These are phyloP conservation scores for Inosperma sp. DNA, from an alignment of 768 basidiomycete genomes.

Conservation along the genomic window DNA sequence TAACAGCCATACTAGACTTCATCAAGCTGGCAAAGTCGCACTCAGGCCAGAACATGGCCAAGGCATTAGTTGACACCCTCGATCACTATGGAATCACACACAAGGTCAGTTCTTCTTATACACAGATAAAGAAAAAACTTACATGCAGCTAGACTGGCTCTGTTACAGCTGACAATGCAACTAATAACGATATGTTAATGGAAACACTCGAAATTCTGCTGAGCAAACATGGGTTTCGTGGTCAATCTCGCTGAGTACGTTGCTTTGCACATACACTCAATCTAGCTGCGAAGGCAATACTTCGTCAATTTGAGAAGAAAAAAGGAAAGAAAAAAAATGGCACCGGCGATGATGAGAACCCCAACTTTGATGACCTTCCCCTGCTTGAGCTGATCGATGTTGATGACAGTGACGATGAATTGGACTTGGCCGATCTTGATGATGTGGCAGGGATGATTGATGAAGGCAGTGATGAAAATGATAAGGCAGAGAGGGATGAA, in stretches of 20 bases:
- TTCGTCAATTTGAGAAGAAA: not conserved
- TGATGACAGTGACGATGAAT: not conserved
- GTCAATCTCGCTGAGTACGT: not conserved
- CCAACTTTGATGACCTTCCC: not conserved
- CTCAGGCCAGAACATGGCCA: conserved; percentile 1
- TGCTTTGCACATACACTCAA: conserved; percentile 1
- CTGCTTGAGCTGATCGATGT: not conserved
- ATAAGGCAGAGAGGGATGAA: not conserved
- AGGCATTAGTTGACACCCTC: not conserved
- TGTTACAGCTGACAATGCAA: not conserved
- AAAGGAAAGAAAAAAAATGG: not conserved
- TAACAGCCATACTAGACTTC: not conserved
- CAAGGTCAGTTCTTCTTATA: not conserved
- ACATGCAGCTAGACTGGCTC: not conserved
- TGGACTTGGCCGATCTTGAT: not conserved
- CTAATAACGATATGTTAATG: not conserved
- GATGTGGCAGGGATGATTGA: not conserved
- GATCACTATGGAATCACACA: not conserved
- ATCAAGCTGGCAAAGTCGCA: conserved; percentile 4
- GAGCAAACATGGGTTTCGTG: not conserved
- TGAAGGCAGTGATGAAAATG: not conserved
- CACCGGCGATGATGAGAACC: not conserved
- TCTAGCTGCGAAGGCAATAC: not conserved
- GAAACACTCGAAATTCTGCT: not conserved
- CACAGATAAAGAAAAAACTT: conserved; percentile 1